Percentiles rank a stretch among this genome's conserved stretches.
phyloP scores from a whole-genome alignment of 1,284 basidiomycete species.

The Cystobasidiaceae sp. region DNA sequence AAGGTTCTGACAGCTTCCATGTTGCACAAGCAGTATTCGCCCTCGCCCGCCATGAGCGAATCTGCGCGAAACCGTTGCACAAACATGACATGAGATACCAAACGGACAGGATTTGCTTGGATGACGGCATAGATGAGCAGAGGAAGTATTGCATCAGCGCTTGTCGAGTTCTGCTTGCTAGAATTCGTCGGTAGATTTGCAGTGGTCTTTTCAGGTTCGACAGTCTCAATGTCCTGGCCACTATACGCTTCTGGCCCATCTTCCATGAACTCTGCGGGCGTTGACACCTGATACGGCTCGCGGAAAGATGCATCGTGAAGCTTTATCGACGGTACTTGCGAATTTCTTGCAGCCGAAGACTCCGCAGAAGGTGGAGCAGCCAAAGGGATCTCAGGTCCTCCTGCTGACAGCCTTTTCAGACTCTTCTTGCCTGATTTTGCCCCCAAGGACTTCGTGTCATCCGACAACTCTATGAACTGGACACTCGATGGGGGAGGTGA shows the following conservation, averaged over 20 bases:
- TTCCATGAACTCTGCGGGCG: slow-evolving; percentile 30
- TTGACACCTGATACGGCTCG: slow-evolving; percentile 32
- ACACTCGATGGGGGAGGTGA: neutral
- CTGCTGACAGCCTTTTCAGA: no score
- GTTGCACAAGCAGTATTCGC: slow-evolving; percentile 86
- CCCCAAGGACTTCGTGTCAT: slow-evolving; percentile 27
- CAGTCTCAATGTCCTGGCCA: slow-evolving; percentile 6
- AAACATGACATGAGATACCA: slow-evolving; percentile 79
- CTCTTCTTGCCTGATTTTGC: slow-evolving; percentile 20
- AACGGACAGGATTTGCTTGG: slow-evolving; percentile 74
- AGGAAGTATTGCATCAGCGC: slow-evolving; percentile 72
- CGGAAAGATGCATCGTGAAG: slow-evolving; percentile 32
- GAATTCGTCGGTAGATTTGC: neutral
- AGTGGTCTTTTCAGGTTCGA: slow-evolving; percentile 29
- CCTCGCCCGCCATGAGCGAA: slow-evolving; percentile 68
- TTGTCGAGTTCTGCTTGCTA: slow-evolving; percentile 28
- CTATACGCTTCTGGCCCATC: slow-evolving; percentile 12
- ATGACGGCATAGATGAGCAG: slow-evolving; percentile 87
- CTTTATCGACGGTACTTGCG: slow-evolving; percentile 33
- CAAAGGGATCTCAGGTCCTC: no score
- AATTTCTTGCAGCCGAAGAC: neutral
- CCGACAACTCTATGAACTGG: slow-evolving; percentile 42
- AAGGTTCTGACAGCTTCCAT: slow-evolving; percentile 90
- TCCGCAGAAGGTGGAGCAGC: no score
- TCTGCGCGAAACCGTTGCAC: slow-evolving; percentile 75